Conservation (phyloP, 345 rosid species). For the Gossypium mustelinum region DNA sequence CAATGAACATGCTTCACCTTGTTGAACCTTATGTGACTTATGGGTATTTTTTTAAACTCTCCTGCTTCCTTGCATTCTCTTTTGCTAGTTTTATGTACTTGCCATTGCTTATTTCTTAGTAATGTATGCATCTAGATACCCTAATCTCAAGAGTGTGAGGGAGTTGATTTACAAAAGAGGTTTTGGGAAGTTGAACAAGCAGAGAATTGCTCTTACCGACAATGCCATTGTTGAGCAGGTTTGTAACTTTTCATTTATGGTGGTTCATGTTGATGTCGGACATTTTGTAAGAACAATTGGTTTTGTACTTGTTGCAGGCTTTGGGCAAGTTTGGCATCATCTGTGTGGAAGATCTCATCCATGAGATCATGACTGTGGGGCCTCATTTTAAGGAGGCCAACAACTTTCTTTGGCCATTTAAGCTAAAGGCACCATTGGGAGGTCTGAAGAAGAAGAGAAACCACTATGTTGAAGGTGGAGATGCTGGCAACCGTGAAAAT, state of each 20-base stretch:
- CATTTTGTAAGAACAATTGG: background rate
- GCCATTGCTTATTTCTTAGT: background rate
- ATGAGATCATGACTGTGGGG: conserved; percentile 84
- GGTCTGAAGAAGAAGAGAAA: conserved; percentile 90
- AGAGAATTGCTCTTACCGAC: conserved; percentile 71
- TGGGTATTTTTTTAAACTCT: conserved; percentile 45
- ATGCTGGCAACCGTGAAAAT: conserved; percentile 77
- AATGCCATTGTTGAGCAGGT: conserved; percentile 81
- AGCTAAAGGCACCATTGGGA: conserved; percentile 85
- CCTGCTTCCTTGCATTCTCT: background rate
- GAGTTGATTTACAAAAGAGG: conserved; percentile 91
- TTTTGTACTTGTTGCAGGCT: conserved; percentile 30
- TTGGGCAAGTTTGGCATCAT: conserved; percentile 69
- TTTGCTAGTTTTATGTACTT: background rate
- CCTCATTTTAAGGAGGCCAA: conserved; percentile 93
- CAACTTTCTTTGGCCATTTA: conserved; percentile 88
- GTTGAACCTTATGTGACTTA: conserved; percentile 94
- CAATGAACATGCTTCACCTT: conserved; percentile 85
- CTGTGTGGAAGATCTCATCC: conserved; percentile 76
- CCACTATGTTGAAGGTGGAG: conserved; percentile 97
- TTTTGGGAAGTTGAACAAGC: conserved; percentile 77
- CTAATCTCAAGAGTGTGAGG: conserved; percentile 81
- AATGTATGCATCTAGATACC: conserved; percentile 46
- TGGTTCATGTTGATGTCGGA: background rate
- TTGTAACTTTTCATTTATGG: background rate